These are phyloP conservation scores for Umbelopsis vinacea DNA, from an alignment of 192 early-diverging fungal species.

Conservation along the genomic window DNA sequence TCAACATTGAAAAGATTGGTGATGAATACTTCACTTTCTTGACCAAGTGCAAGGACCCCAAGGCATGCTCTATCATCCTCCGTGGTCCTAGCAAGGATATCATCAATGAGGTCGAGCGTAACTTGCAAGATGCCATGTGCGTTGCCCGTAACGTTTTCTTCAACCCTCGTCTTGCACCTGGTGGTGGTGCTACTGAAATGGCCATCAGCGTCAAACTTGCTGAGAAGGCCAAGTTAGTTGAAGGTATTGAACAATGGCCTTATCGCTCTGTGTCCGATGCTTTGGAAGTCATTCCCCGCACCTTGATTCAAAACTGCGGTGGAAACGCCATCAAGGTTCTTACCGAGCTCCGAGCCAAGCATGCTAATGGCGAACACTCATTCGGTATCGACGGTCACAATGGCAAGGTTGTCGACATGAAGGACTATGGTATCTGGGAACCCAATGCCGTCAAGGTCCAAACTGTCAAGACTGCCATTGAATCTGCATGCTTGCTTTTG, in stretches of 20 bases:
- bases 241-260: constrained; percentile 95
- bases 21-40: constrained; percentile 99
- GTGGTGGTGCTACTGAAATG: constrained; percentile 99
- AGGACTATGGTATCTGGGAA: constrained; percentile 98
- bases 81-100: constrained; percentile 98
- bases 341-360: constrained; percentile 95
- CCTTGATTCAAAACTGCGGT: constrained; percentile 98
- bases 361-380: constrained; percentile 82
- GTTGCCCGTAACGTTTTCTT: constrained; percentile 99
- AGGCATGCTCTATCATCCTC: constrained; percentile 97
- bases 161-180: constrained; percentile 90
- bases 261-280: constrained; percentile 95
- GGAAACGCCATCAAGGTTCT: constrained; percentile 97
- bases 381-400: constrained; percentile 96
- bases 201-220: constrained; percentile 87
- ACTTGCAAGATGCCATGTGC: constrained; percentile 98
- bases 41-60: constrained; percentile 93
- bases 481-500: constrained; percentile 84
- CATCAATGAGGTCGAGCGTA: constrained; percentile 97
- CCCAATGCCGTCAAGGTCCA: constrained; percentile 99
- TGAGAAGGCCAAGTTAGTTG: constrained; percentile 87
- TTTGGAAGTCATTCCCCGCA: constrained; percentile 98
- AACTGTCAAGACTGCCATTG: constrained; percentile 99
- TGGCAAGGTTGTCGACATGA: constrained; percentile 96
- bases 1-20: constrained; percentile 95